Evolutionary conservation across 257 asterid species (phyloP).

Genomic region (Jaltomata sinuosa): DNA sequence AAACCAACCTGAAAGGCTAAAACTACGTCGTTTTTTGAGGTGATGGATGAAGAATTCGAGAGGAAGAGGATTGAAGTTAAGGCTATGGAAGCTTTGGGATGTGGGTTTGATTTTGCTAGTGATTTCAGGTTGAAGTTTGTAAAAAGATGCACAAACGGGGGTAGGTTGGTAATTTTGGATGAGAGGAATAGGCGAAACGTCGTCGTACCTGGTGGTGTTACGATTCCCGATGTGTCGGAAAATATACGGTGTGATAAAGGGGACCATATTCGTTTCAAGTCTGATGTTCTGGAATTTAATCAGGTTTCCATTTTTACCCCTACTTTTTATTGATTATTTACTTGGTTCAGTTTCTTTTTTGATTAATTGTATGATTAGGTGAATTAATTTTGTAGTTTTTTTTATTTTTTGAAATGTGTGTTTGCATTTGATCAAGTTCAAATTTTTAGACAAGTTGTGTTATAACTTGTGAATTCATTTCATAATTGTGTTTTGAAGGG

Average conservation of each 20-base stretch:
- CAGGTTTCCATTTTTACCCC: conserved; percentile 34
- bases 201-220: conserved; percentile 66
- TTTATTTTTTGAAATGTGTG: no score
- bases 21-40: background rate
- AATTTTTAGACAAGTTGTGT: background rate
- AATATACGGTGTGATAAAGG: conserved; percentile 82
- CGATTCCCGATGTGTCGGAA: conserved; percentile 62
- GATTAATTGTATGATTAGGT: background rate
- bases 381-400: background rate
- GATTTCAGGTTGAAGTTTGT: conserved; percentile 90
- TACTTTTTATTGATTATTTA: background rate
- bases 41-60: conserved; percentile 28
- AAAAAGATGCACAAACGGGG: conserved; percentile 48
- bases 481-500: no score
- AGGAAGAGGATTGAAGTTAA: conserved; percentile 59
- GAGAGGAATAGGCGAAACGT: conserved; percentile 47
- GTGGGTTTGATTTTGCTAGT: conserved; percentile 95
- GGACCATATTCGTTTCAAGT: conserved; percentile 83
- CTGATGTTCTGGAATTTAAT: conserved; percentile 89
- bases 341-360: background rate
- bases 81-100: conserved; percentile 79
- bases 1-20: background rate
- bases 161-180: conserved; percentile 62
- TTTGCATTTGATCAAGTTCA: background rate
- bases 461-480: background rate